Evolutionary conservation across 1,139 yeast species (phyloP).

Genomic region (Candida tetrigidarum): DNA sequence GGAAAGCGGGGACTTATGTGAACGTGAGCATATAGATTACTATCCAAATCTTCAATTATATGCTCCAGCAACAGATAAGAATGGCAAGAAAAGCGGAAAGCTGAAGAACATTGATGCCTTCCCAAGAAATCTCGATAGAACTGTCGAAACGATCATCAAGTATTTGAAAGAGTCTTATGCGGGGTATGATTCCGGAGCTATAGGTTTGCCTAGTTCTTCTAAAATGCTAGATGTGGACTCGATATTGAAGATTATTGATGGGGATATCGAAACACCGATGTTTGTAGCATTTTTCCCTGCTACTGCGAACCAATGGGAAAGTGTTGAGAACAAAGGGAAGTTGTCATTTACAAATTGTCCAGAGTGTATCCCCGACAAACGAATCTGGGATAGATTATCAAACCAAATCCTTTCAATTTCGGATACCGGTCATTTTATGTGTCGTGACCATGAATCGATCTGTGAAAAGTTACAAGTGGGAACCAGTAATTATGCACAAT

Average conservation of each 20-base stretch:
- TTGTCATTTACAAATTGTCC: slow-evolving; percentile 45
- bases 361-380: slow-evolving; percentile 54
- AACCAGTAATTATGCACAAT: slow-evolving; percentile 27
- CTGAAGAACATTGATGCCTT: slow-evolving; percentile 46
- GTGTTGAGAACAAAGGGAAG: slow-evolving; percentile 40
- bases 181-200: slow-evolving; percentile 42
- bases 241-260: slow-evolving; percentile 48
- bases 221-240: slow-evolving; percentile 33
- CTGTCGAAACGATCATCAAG: slow-evolving; percentile 50
- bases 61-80: slow-evolving; percentile 48
- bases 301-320: slow-evolving; percentile 41
- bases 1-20: slow-evolving; percentile 73
- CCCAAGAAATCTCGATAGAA: slow-evolving; percentile 51
- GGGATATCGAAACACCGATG: slow-evolving; percentile 49
- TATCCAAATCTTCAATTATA: slow-evolving; percentile 68
- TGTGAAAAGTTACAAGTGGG: slow-evolving; percentile 47
- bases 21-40: slow-evolving; percentile 54
- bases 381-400: slow-evolving; percentile 60
- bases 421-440: slow-evolving; percentile 64
- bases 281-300: slow-evolving; percentile 72
- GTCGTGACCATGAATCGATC: slow-evolving; percentile 50
- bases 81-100: slow-evolving; percentile 29
- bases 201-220: slow-evolving; percentile 45
- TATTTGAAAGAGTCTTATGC: slow-evolving; percentile 58
- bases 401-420: slow-evolving; percentile 48